Conservation (phyloP, 2,329 filamentous ascomycete species). For the Calonectria naviculata region DNA sequence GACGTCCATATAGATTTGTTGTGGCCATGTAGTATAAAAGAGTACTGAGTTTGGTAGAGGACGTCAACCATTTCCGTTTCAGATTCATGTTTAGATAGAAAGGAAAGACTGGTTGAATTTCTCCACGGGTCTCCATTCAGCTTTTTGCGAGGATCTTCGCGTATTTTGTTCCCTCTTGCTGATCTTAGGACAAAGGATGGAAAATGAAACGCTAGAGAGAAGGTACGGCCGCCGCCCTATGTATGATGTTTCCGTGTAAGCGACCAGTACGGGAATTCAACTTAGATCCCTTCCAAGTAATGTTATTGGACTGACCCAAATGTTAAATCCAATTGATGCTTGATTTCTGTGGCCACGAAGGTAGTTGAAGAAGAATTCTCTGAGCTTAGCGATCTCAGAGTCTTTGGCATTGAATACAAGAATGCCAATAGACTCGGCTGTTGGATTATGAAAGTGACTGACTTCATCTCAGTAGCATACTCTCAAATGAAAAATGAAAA, state of each 20-base stretch:
- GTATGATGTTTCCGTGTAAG: background rate
- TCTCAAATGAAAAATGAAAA: too few species aligned
- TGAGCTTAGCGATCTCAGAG: background rate
- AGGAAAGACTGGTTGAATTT: background rate
- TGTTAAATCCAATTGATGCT: background rate
- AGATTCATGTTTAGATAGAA: background rate
- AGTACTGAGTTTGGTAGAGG: conserved; percentile 5
- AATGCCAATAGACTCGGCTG: background rate
- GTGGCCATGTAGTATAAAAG: background rate
- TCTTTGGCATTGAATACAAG: background rate
- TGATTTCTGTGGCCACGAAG: background rate
- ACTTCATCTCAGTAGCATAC: background rate
- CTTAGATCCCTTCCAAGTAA: too few species aligned
- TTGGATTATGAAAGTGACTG: conserved; percentile 9
- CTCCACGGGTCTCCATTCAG: background rate
- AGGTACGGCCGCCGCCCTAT: background rate
- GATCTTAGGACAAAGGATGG: conserved; percentile 4
- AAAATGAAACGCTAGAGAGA: background rate
- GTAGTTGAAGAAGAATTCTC: background rate
- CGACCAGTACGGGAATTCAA: background rate
- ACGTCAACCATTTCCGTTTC: background rate
- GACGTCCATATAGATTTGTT: background rate
- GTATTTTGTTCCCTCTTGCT: background rate
- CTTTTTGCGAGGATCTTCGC: background rate
- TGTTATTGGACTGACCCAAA: background rate